Evolutionary conservation across 1,139 yeast genomes (phyloP), one percentile per base, ranked within the genome.

Genomic region (Pichiaceae sp.): DNA sequence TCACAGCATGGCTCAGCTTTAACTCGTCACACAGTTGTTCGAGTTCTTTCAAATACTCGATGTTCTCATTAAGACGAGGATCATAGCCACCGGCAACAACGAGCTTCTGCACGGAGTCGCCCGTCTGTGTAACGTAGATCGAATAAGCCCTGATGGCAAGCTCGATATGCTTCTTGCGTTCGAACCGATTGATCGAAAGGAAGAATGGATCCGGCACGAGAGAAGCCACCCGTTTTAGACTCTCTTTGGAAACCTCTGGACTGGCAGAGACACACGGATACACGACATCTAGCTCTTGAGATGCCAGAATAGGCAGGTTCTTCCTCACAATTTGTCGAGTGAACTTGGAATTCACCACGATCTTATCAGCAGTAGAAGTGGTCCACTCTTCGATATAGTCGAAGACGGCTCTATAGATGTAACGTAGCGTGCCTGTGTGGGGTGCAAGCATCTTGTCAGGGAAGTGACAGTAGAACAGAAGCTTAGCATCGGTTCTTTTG

Each of bases 11-110:
- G 21, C 19, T 54, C 30, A 87, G 56, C 0, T 64, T 56, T 27
- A 74, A 60, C 3, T 59, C 45, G 12, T 68, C 63, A 37, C 82
- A 70, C 26, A 78, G 59, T 4, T 50, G 39, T 43, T 72, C 67
- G 33, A 91, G 66, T 45, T 84, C 84, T 9, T 64, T 54, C 39
- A 87, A 64, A 50, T 85, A 84, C 39, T 72, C 72, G 28, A 77
- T 84, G 57, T 93, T 93, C 56, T 89, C 97, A 1, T 53, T 43
- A 0, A 86, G 83, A 32, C 89, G 61, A 11, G 70, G 48, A 56
- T 93, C 98, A 57, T 80, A 91, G 1, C 99, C 99, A n/a, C 99
- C 98, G 3, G 95, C 81, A 29, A 89, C 60, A 1, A 85, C 70
- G 34, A 89, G 65, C 42, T 75, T 70, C 31, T 64, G 55, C 3